Conservation (phyloP, 108 stramenopile species). For the Nitzschia sp. region DNA sequence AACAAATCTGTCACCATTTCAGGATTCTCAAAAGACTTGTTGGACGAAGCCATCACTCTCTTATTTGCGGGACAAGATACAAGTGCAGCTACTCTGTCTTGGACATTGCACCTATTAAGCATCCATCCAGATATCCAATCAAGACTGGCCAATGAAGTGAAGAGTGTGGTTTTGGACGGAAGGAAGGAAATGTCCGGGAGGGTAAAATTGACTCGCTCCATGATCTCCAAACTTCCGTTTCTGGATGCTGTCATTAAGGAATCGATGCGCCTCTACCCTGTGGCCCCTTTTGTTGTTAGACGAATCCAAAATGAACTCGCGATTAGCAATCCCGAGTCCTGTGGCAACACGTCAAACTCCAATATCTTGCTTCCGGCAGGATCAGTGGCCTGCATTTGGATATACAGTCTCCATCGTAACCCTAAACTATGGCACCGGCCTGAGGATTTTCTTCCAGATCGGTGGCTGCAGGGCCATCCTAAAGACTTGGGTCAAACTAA, state of each 20-base stretch:
- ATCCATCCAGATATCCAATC: constrained; percentile 71
- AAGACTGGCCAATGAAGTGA: constrained; percentile 61
- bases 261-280: constrained; percentile 92
- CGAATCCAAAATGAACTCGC: constrained; percentile 61
- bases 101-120: constrained; percentile 90
- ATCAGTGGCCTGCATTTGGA: constrained; percentile 89
- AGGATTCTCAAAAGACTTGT: constrained; percentile 43
- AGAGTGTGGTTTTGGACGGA: constrained; percentile 31
- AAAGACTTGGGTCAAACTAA: constrained; percentile 62
- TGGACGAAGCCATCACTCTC: constrained; percentile 90
- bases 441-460: constrained; percentile 85
- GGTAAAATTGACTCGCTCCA: constrained; percentile 38
- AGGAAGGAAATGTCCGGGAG: background rate
- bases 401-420: constrained; percentile 91
- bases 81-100: constrained; percentile 90
- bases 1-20: background rate
- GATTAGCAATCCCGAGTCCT: constrained; percentile 5
- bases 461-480: constrained; percentile 63
- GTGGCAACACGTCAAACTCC: constrained; percentile 2
- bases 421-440: constrained; percentile 82
- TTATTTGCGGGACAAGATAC: constrained; percentile 96
- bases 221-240: constrained; percentile 62
- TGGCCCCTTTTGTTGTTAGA: constrained; percentile 92
- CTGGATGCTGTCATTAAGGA: constrained; percentile 89
- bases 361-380: constrained; percentile 62